Percentiles rank a stretch among this genome's conserved stretches.
These are phyloP conservation scores for Populus alba DNA, from an alignment of 345 rosid species.

Conservation along the genomic window DNA sequence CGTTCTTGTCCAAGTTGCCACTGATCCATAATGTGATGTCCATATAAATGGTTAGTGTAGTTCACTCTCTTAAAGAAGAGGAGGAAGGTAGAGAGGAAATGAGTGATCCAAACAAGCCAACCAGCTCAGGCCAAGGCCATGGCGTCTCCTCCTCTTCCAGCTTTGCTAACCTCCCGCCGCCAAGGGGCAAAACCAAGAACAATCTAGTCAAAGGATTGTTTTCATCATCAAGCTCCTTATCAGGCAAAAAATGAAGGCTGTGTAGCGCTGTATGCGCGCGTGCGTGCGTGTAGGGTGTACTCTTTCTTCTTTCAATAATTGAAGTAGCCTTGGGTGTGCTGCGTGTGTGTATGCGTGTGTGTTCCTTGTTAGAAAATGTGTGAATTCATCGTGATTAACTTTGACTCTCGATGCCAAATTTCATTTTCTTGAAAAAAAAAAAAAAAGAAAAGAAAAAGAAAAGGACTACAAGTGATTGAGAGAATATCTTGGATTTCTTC, in stretches of 20 bases:
- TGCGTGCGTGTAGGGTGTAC: background rate
- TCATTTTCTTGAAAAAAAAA: too few species aligned
- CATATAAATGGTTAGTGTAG: background rate
- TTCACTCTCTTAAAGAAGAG: background rate
- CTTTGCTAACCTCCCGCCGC: background rate
- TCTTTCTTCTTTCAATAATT: background rate
- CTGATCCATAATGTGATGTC: background rate
- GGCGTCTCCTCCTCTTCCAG: background rate
- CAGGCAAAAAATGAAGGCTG: background rate
- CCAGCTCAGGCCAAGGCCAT: background rate
- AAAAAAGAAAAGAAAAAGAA: too few species aligned
- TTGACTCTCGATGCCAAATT: too few species aligned
- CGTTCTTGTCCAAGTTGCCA: too few species aligned
- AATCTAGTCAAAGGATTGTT: background rate
- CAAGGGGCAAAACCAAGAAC: background rate
- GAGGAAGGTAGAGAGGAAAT: background rate
- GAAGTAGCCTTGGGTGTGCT: background rate
- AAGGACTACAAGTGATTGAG: too few species aligned
- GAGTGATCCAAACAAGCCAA: background rate
- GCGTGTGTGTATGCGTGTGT: background rate
- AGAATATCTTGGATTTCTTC: too few species aligned
- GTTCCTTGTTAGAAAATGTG: too few species aligned
- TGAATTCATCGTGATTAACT: too few species aligned
- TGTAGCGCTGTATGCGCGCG: too few species aligned
- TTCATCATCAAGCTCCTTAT: background rate